A percentile compares a stretch with the other conserved stretches of the same genome.
Evolutionary conservation across 306 rosid genomes (phyloP).

Genomic region (Hippophae tibetana): DNA sequence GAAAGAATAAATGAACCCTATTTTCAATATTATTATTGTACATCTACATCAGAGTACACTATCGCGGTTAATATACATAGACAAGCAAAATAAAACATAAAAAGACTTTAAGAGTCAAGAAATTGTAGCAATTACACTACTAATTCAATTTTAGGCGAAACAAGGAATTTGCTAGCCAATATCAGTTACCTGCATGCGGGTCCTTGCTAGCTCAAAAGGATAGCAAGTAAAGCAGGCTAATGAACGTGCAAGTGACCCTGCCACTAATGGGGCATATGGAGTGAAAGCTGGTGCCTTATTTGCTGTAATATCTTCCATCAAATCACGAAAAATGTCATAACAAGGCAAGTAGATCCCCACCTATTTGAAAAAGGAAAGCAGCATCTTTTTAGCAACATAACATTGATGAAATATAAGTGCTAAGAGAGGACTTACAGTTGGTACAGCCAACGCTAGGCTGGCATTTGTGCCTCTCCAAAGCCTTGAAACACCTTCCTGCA

Average conservation of each 20-base stretch:
- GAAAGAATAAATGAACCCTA: too few species aligned
- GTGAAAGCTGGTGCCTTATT: slow-evolving; percentile 55
- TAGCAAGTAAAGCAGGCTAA: slow-evolving; percentile 85
- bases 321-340: slow-evolving; percentile 74
- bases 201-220: slow-evolving; percentile 87
- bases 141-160: neutral
- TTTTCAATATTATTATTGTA: too few species aligned
- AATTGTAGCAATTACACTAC: too few species aligned
- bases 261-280: slow-evolving; percentile 83
- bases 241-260: slow-evolving; percentile 87
- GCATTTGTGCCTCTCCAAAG: slow-evolving; percentile 96
- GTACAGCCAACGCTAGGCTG: slow-evolving; percentile 88
- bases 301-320: slow-evolving; percentile 57
- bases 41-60: too few species aligned
- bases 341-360: slow-evolving; percentile 98
- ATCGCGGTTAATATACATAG: too few species aligned
- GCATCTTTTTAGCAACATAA: slow-evolving; percentile 21
- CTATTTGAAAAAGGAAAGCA: slow-evolving; percentile 30
- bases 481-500: slow-evolving; percentile 87
- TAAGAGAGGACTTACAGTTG: slow-evolving; percentile 58
- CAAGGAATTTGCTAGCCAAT: neutral
- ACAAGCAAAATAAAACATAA: too few species aligned
- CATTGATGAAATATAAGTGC: neutral
- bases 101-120: too few species aligned
- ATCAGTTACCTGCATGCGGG: slow-evolving; percentile 83